Evolutionary conservation across 164 flowering plant species (phyloP).

Genomic region (Litsea cubeba): DNA sequence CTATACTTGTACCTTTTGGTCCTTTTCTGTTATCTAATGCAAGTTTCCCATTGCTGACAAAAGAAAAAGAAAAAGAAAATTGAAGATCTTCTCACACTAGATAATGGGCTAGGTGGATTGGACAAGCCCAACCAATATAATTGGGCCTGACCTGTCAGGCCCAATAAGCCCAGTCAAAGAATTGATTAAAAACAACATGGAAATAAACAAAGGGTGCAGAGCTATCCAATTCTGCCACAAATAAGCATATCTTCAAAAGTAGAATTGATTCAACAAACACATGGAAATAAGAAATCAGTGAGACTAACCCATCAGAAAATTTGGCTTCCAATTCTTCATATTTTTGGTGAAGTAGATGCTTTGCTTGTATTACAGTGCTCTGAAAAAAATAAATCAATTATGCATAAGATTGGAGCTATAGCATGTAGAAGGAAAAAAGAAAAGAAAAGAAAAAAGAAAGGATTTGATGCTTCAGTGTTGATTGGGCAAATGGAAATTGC

Average conservation of each 20-base stretch:
- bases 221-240: background rate
- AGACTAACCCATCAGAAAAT: conserved; percentile 71
- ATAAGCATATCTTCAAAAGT: background rate
- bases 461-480: background rate
- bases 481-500: background rate
- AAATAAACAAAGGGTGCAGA: no score
- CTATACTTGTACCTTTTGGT: no score
- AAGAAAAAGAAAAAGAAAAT: no score
- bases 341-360: conserved; percentile 51
- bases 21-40: no score
- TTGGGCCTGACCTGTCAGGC: no score
- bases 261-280: background rate
- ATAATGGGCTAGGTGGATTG: no score
- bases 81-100: no score
- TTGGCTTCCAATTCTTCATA: conserved; percentile 63
- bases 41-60: no score
- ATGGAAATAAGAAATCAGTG: background rate
- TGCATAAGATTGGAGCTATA: background rate
- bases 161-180: no score
- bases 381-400: conserved; percentile 19
- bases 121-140: no score
- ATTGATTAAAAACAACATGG: no score
- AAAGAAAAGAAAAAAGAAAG: background rate
- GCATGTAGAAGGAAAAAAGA: background rate
- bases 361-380: conserved; percentile 78